Evolutionary conservation across 495 filamentous ascomycete genomes (phyloP).

Genomic region (Endocarpon pusillum): DNA sequence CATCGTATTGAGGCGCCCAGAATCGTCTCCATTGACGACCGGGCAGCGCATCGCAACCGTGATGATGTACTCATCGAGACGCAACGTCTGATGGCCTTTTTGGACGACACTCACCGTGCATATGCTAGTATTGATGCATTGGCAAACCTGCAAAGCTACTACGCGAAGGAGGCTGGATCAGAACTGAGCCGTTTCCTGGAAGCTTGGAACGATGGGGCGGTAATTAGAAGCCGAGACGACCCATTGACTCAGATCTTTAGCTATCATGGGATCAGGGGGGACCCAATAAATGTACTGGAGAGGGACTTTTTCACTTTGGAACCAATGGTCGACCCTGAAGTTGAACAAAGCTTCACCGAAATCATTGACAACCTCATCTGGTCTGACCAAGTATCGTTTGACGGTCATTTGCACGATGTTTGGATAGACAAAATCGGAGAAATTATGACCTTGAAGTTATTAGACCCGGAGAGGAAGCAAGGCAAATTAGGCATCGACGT

Average conservation of each 20-base stretch:
- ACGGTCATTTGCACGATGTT: slow-evolving; percentile 32
- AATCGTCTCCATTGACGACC: slow-evolving; percentile 34
- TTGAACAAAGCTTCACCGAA: slow-evolving; percentile 47
- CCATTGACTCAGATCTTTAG: slow-evolving; percentile 23
- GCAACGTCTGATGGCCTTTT: slow-evolving; percentile 76
- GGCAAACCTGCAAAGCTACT: slow-evolving; percentile 26
- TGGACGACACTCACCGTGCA: slow-evolving; percentile 59
- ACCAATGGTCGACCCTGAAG: slow-evolving; percentile 21
- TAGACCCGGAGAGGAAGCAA: slow-evolving; percentile 23
- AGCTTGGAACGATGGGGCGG: slow-evolving; percentile 26
- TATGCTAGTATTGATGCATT: slow-evolving; percentile 61
- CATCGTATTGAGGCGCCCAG: slow-evolving; percentile 39
- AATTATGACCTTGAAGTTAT: slow-evolving; percentile 47
- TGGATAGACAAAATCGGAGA: slow-evolving; percentile 42
- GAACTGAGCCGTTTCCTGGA: slow-evolving; percentile 18
- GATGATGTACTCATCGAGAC: slow-evolving; percentile 31
- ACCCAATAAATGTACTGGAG: slow-evolving; percentile 14
- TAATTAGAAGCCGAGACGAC: slow-evolving; percentile 22
- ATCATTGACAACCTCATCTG: slow-evolving; percentile 53
- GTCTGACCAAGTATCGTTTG: slow-evolving; percentile 27
- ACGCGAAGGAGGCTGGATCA: slow-evolving; percentile 18
- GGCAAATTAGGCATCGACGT: slow-evolving; percentile 43
- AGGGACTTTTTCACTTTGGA: slow-evolving; percentile 27
- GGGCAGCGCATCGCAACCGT: slow-evolving; percentile 20
- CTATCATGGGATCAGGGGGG: slow-evolving; percentile 23